Evolutionary conservation across 2,329 filamentous ascomycete genomes (phyloP).

Genomic region (Fusarium globosum): DNA sequence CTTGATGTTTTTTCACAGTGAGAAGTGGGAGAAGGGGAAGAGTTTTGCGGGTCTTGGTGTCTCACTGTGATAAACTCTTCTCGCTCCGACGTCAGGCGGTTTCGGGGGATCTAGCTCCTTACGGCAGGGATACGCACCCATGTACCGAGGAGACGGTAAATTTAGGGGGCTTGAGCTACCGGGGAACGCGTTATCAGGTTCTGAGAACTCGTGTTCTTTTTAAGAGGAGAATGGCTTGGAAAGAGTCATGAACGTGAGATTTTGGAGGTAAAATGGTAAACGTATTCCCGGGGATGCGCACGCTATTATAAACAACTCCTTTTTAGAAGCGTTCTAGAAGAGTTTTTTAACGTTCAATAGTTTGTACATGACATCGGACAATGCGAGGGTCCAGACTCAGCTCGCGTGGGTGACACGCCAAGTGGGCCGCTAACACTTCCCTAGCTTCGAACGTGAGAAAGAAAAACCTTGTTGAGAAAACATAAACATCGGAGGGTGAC

Average conservation of each 20-base stretch:
- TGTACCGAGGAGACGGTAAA: background rate
- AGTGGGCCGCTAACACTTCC: background rate
- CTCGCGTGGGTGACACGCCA: background rate
- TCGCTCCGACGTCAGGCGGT: constrained; percentile 13
- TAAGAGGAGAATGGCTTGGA: too few relatives aligned
- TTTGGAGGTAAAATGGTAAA: rapidly evolving
- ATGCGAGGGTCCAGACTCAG: background rate
- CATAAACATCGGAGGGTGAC: background rate
- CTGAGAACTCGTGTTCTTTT: rapidly evolving
- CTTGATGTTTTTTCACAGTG: constrained; percentile 22
- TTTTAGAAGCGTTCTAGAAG: background rate
- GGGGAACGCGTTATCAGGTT: background rate
- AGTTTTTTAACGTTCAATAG: background rate
- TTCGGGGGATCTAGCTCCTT: constrained; percentile 6
- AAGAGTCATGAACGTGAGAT: background rate
- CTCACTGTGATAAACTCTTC: constrained; percentile 38
- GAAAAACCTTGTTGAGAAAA: constrained; percentile 9
- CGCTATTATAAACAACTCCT: background rate
- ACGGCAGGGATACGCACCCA: background rate
- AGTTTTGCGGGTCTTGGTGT: constrained; percentile 2
- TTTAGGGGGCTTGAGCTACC: background rate
- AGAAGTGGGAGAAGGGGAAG: background rate
- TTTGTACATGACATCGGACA: background rate
- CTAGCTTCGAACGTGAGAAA: background rate
- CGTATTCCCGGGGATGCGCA: rapidly evolving